Percentiles rank a stretch among this genome's conserved stretches.
Evolutionary conservation across 1,284 basidiomycete genomes (phyloP).

Genomic region (Ceratobasidium sp.): DNA sequence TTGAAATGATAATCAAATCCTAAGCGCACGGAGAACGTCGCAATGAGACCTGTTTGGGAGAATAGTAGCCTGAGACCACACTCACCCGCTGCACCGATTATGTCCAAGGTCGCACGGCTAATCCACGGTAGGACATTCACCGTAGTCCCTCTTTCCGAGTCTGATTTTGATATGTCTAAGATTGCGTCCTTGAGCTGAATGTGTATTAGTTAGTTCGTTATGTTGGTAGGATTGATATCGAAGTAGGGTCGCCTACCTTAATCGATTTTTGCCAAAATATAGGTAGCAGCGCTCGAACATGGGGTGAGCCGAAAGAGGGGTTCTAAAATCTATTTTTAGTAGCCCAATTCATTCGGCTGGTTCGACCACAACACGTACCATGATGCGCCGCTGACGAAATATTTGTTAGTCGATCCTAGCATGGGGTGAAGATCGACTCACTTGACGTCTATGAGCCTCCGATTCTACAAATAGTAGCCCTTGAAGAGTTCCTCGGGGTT

Average conservation of each 20-base stretch:
- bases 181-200: too few relatives aligned
- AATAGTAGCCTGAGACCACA: constrained; percentile 51
- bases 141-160: too few relatives aligned
- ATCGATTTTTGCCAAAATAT: constrained; percentile 38
- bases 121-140: constrained; percentile 52
- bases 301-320: constrained; percentile 37
- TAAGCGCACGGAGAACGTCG: not conserved
- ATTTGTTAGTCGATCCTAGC: too few relatives aligned
- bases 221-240: constrained; percentile 24
- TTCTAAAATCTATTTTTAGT: constrained; percentile 1
- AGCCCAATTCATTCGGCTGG: too few relatives aligned
- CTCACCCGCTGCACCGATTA: constrained; percentile 55
- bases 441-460: too few relatives aligned
- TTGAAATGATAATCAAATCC: constrained; percentile 43
- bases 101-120: too few relatives aligned
- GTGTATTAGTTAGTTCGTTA: constrained; percentile 14
- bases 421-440: too few relatives aligned
- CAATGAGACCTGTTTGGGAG: not conserved
- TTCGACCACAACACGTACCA: not conserved
- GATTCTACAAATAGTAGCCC: too few relatives aligned
- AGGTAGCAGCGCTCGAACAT: constrained; percentile 34
- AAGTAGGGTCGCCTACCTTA: constrained; percentile 17
- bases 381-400: constrained; percentile 34
- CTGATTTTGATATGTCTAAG: too few relatives aligned
- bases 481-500: too few relatives aligned